A percentile compares a stretch with the other conserved stretches of the same genome.
phyloP scores from a whole-genome alignment of 257 asterid genomes.

The Solanum pinnatisectum region DNA sequence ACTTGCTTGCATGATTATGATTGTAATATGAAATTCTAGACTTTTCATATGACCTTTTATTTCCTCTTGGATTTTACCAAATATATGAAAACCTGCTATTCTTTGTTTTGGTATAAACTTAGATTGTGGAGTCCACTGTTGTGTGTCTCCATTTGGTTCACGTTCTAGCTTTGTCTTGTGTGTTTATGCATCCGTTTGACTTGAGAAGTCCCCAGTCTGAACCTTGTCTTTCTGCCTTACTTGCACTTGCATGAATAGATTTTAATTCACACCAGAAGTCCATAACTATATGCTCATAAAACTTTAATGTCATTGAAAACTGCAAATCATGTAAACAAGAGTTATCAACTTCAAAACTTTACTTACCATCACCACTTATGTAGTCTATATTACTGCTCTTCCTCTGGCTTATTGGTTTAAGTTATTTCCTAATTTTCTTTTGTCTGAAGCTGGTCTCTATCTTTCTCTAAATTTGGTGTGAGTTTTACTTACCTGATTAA shows the following conservation, averaged over 20 bases:
- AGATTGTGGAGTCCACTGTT: not conserved
- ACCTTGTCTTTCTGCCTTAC: not conserved
- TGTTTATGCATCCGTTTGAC: not conserved
- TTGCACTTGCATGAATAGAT: not conserved
- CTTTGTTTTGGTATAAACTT: not conserved
- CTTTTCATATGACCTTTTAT: not conserved
- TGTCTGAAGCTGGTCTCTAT: not conserved
- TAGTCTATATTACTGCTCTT: not conserved
- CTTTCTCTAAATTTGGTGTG: not conserved
- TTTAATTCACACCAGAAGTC: not conserved
- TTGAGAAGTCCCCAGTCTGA: not conserved
- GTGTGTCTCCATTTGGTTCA: not conserved
- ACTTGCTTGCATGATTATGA: not conserved
- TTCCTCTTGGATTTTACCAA: not conserved
- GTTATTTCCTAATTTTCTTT: not conserved
- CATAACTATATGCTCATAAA: not conserved
- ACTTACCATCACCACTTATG: not conserved
- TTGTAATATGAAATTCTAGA: not conserved
- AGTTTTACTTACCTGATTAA: not conserved
- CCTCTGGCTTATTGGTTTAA: not conserved
- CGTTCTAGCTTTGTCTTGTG: not conserved
- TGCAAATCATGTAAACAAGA: not conserved
- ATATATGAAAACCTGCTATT: not conserved
- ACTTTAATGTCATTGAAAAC: not conserved
- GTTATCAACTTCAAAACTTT: not conserved